Base-by-base conservation (phyloP, 116 monocot species). In the Papilionanthe hybrid region DNA sequence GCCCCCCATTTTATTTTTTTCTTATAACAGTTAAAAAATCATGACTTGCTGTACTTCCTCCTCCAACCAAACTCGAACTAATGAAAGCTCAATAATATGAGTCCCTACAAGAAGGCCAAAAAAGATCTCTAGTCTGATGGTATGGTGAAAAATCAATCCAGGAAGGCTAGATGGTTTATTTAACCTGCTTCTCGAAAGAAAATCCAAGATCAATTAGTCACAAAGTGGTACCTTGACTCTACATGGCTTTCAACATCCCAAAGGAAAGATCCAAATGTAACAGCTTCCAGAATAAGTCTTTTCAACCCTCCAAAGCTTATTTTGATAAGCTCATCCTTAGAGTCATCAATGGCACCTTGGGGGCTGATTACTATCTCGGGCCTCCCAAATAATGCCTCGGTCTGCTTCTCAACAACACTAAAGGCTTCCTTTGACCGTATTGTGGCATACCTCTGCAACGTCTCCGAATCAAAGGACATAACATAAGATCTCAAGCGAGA, bases 201-300 rank as follows among this genome's bases (percentile, higher is more conserved):
- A 55, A 23, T 19, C 28, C 7, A 41, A 37, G 75, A 41, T 68
- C 80, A 94, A 79, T 86, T 87, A 30, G 81, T 78, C 65, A 92
- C 91, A 82, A 95, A 92, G 86, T 92, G 92, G 74, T 95, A 95
- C 81, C 91, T 89, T 7, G 89, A 84, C 68, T 95, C 93, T 1
- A 92, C 95, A 84, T 86, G 85, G 86, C 91, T 87, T 82, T 95
- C 95, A 17, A 91, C 93, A 75, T 95, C 93, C 95, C 92, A 95
- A 25, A 95, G 81, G 83, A 95, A 95, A 63, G 95, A 95, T 19
- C 95, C 93, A 81, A 95, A 95, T 10, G 95, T 95, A 4, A 95
- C 91, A 37, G 95, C 95, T 78, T 95, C 95, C 47, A 95, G 60
- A 76, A 92, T 86, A 49, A 95, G 89, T 75, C 89, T 87, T 49